A percentile compares a stretch with the other conserved stretches of the same genome.
phyloP scores from a whole-genome alignment of 2,329 filamentous ascomycete species.

The Rhynchosporium agropyri region DNA sequence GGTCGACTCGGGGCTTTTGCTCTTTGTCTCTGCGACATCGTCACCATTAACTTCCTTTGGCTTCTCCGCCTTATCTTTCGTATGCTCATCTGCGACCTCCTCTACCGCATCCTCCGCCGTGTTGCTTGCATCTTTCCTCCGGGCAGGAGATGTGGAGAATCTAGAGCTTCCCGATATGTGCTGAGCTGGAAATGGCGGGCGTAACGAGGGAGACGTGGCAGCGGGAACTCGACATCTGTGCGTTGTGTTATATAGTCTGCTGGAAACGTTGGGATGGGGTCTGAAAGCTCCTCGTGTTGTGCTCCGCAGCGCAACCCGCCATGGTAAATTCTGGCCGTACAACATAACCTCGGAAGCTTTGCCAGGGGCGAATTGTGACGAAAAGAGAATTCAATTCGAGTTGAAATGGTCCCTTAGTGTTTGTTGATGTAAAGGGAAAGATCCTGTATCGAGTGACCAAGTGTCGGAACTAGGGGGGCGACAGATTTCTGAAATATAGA shows the following conservation, averaged over 20 bases:
- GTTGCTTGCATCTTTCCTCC: constrained; percentile 46
- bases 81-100: constrained; percentile 49
- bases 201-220: constrained; percentile 66
- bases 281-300: constrained; percentile 32
- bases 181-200: constrained; percentile 60
- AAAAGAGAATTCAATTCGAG: background rate
- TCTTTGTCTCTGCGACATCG: constrained; percentile 47
- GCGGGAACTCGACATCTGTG: constrained; percentile 48
- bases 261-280: constrained; percentile 26
- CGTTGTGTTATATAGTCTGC: constrained; percentile 35
- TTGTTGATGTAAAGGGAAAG: background rate
- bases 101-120: constrained; percentile 40
- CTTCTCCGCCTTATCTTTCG: constrained; percentile 41
- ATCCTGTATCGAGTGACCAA: background rate
- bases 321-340: constrained; percentile 65
- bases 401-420: background rate
- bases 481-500: too few species aligned
- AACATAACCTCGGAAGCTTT: constrained; percentile 51
- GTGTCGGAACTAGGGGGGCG: background rate
- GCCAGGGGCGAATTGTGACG: constrained; percentile 5
- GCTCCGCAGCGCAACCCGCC: constrained; percentile 57
- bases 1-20: constrained; percentile 35
- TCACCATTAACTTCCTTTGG: constrained; percentile 47
- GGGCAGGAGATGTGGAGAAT: constrained; percentile 53
- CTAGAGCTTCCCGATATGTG: constrained; percentile 47